Base-by-base conservation (phyloP, 805 yeast genomes). In the Cyberlindnera veronae region DNA sequence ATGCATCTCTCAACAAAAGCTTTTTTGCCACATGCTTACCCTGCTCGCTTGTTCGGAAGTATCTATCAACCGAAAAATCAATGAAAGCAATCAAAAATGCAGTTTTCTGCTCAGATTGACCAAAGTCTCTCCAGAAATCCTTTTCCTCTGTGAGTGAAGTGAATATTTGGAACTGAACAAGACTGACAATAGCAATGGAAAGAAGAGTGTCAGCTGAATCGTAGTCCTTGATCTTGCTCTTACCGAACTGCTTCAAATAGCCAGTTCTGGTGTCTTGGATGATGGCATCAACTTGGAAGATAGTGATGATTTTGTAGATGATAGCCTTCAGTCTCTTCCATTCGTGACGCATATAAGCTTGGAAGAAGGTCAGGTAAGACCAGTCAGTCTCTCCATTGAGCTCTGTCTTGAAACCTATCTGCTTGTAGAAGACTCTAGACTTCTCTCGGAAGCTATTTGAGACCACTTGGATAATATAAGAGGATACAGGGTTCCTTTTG, bases 111-210 rank as follows among this genome's bases (percentile, higher is more conserved):
- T 8, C 12, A 12, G 21, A 7, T 2, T 3, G 13, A n/a, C 4
- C 3, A 11, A 38, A 27, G 29, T n/a, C 14, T 6, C 17, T 28
- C 41, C 41, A 38, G 28, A 32, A 38, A 9, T 19, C 7, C 9
- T 22, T 13, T 26, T 38, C 41, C 3, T 29, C 14, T 8, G 32
- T 10, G 17, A 32, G 37, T 5, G 17, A 20, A 2, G 4, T 3
- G 28, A 38, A 38, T 13, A 38, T 12, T 3, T 29, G 19, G 26
- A 38, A 38, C 24, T 38, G 41, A 8, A 38, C 14, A 5, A 38
- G 37, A 5, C 37, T 32, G 29, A 38, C 22, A 19, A 38, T n/a
- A 7, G 33, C 21, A 13, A 21, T 8, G 13, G 26, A 15, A 8
- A 38, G 27, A 17, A 28, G 6, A 13, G 16, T 9, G 17, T 38